Evolutionary conservation across 148 eudicot species (phyloP).

Genomic region (Rheum nobile): DNA sequence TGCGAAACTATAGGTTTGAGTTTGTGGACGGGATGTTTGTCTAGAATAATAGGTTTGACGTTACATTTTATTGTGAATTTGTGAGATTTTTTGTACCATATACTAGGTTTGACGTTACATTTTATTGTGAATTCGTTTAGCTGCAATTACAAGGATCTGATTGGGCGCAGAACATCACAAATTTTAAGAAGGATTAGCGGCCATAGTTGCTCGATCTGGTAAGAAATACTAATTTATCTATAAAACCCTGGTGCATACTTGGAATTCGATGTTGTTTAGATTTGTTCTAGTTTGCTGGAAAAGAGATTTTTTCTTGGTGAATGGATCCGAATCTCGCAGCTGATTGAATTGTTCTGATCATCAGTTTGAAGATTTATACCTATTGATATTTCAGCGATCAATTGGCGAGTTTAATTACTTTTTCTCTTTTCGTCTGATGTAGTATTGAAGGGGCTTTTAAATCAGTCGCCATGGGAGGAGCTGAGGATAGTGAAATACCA

Average conservation of each 20-base stretch:
- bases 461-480: conserved; percentile 28
- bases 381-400: not conserved
- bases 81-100: no score
- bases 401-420: not conserved
- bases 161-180: not conserved
- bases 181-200: not conserved
- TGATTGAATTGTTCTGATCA: no score
- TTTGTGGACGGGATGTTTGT: no score
- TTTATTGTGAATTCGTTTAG: no score
- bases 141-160: not conserved
- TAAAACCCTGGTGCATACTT: not conserved
- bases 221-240: not conserved
- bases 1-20: no score
- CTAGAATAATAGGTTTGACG: no score
- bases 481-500: conserved; percentile 13
- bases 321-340: no score
- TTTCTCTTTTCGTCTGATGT: not conserved
- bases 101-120: no score
- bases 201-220: not conserved
- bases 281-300: not conserved
- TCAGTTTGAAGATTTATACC: not conserved
- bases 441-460: not conserved
- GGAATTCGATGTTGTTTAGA: not conserved
- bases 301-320: not conserved
- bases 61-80: no score